Evolutionary conservation across 768 basidiomycete species (phyloP).

Genomic region (Hebeloma cylindrosporum): DNA sequence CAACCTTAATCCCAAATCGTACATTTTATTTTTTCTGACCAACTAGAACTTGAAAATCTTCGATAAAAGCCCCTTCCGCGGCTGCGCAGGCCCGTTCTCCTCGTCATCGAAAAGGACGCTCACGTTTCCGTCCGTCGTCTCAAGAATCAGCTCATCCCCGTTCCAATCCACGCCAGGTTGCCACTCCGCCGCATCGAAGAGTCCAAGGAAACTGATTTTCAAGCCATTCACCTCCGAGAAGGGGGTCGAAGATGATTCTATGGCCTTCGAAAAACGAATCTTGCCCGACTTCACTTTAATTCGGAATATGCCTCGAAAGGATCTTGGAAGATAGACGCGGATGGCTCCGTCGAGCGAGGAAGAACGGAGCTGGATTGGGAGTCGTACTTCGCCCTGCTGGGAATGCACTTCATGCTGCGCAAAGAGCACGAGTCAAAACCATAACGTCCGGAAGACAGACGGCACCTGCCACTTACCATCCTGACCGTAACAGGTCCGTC

Average conservation of each 20-base stretch:
- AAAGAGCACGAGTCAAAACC: background rate
- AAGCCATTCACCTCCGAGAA: constrained; percentile 32
- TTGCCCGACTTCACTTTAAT: constrained; percentile 27
- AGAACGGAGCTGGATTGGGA: constrained; percentile 22
- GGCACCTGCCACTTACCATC: constrained; percentile 21
- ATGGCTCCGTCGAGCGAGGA: constrained; percentile 16
- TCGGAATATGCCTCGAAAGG: too few species aligned
- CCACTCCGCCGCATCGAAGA: constrained; percentile 18
- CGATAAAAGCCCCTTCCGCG: too few species aligned
- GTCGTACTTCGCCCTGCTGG: constrained; percentile 13
- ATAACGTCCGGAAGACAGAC: background rate
- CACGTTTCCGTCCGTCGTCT: background rate
- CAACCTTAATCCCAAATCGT: too few species aligned
- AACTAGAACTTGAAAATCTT: too few species aligned
- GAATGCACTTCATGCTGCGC: constrained; percentile 14
- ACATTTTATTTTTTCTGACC: too few species aligned
- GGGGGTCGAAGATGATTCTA: constrained; percentile 21
- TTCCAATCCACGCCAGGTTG: constrained; percentile 4
- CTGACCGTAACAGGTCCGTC: constrained; percentile 26
- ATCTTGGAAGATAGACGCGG: constrained; percentile 16
- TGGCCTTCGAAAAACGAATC: constrained; percentile 27
- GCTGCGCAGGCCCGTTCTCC: too few species aligned
- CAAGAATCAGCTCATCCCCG: background rate
- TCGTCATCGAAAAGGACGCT: constrained; percentile 4
- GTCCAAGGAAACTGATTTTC: constrained; percentile 36